Evolutionary conservation across 352 stramenopile species (phyloP), one percentile per base, ranked within the genome.

Genomic region (Aphanomyces stellatus): DNA sequence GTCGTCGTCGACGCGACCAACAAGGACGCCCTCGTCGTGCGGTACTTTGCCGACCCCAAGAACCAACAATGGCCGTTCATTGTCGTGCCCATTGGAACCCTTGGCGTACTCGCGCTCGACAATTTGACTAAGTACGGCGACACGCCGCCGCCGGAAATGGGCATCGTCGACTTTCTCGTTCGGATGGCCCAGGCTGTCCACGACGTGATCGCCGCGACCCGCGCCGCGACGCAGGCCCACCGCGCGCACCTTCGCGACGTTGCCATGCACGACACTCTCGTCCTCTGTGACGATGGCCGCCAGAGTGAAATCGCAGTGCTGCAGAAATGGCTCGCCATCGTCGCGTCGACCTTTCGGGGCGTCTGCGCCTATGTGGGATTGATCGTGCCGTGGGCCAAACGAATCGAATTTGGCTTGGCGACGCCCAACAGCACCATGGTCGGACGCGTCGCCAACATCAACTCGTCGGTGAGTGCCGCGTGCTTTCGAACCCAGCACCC

Each of bases 101-200:
- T 80, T 13, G 85, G 85, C 1, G 64, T 90, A 0, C 60, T 93
- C 2, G 72, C 77, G 5, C 60, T 91, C n/a, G 76, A 91, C 60
- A 84, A 90, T 28, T 71, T 93, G 40, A 69, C 78, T 17, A 69
- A 53, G 0, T 88, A 91, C 42, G 76, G 75, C 30, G 69, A 69
- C 0, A 61, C 51, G 65, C 15, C 61, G 0, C 81, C 90, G 22
- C 85, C 85, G 17, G 85, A 93, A 69, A 72, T 90, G 13, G 85
- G 85, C 0, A 53, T 93, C 13, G 75, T 91, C n/a, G 85, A 93
- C 60, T 91, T 89, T 53, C 57, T 93, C 10, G 71, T 72, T 8
- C 78, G 75, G 42, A 69, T 86, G 13, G 79, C 72, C 0, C 4
- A 27, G 0, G 41, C 46, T 10, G 22, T 88, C 1, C 71, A 51